Conservation (phyloP, 1,284 basidiomycete genomes). For the Anthracocystis walkeri region DNA sequence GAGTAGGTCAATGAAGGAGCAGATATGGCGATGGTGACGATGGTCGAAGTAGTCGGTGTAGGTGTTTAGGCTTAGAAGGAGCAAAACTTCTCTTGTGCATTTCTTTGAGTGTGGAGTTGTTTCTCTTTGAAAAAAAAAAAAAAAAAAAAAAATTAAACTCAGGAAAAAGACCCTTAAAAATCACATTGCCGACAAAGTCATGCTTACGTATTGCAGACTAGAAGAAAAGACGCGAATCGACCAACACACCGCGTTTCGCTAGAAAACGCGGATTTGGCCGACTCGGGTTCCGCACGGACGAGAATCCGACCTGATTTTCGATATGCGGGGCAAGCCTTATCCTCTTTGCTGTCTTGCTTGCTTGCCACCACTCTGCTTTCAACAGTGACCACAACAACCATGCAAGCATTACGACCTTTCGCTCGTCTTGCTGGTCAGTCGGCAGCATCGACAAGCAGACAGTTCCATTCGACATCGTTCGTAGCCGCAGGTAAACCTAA, state of each 20-base stretch:
- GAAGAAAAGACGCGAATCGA: too few relatives aligned
- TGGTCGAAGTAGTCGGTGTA: not conserved
- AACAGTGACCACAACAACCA: not conserved
- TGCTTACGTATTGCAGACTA: constrained; percentile 27
- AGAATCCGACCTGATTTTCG: too few relatives aligned
- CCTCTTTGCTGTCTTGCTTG: not conserved
- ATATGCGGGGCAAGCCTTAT: not conserved
- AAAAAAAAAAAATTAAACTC: constrained; percentile 1
- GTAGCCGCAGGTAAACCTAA: constrained; percentile 29
- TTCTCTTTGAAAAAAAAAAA: not conserved
- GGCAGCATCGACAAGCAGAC: not conserved
- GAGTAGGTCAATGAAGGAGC: too few relatives aligned
- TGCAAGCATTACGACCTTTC: constrained; percentile 1
- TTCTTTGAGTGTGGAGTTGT: constrained; percentile 1
- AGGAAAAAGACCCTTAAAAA: constrained; percentile 11
- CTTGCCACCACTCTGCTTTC: not conserved
- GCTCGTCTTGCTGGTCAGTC: constrained; percentile 1
- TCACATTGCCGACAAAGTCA: constrained; percentile 11
- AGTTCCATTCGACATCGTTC: constrained; percentile 14
- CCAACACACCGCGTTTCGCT: too few relatives aligned
- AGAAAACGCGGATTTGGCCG: too few relatives aligned
- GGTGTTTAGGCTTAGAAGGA: not conserved
- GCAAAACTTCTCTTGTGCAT: not conserved
- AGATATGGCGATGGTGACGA: not conserved
- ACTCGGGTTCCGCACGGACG: constrained; percentile 1